Conservation (phyloP, 805 yeast species). For the Lipomyces yamadae region DNA sequence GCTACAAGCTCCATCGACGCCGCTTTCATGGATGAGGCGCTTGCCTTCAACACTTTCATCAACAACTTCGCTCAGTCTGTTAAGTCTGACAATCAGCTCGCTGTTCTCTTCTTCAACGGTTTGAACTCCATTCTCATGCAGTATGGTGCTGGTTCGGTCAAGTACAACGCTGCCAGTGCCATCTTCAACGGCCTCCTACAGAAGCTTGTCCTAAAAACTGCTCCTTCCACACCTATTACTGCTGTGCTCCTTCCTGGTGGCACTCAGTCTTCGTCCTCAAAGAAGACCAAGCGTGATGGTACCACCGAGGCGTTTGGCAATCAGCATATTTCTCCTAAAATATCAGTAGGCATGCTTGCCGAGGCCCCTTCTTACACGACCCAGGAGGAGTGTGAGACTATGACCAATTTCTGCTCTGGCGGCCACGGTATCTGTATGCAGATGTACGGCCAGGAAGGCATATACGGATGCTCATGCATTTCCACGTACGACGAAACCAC, state of each 20-base stretch:
- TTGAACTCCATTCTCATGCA: constrained; percentile 28
- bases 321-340: constrained; percentile 36
- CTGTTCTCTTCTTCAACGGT: constrained; percentile 35
- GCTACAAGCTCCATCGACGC: constrained; percentile 32
- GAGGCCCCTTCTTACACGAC: constrained; percentile 38
- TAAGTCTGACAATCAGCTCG: constrained; percentile 35
- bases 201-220: constrained; percentile 36
- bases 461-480: constrained; percentile 47
- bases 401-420: constrained; percentile 46
- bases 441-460: constrained; percentile 39
- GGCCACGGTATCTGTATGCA: constrained; percentile 48
- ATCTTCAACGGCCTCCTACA: constrained; percentile 35
- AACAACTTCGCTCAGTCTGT: constrained; percentile 31
- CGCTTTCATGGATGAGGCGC: constrained; percentile 38
- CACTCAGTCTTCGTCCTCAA: constrained; percentile 25
- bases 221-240: constrained; percentile 35
- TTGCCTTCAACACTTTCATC: constrained; percentile 35
- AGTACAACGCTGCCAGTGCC: constrained; percentile 34
- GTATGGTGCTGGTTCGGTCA: constrained; percentile 35
- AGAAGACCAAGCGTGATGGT: constrained; percentile 36
- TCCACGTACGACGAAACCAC: constrained; percentile 43
- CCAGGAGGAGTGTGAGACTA: constrained; percentile 44
- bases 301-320: constrained; percentile 34
- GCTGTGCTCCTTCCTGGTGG: constrained; percentile 36
- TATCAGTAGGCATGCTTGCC: constrained; percentile 37